Conservation (phyloP, 2,329 filamentous ascomycete species). For the Diaporthe vaccinii region DNA sequence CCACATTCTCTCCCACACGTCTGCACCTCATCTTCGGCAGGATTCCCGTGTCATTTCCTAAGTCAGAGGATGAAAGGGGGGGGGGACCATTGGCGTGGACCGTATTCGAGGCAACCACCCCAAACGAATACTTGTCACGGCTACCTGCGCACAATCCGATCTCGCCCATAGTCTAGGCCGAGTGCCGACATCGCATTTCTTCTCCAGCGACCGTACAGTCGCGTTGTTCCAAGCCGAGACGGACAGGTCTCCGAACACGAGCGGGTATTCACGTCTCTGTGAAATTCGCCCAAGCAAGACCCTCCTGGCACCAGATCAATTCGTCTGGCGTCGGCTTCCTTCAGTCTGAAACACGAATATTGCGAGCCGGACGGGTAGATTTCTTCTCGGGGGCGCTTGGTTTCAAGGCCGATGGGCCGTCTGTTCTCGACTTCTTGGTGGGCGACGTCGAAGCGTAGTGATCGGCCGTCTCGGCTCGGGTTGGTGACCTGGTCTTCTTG, state of each 20-base stretch:
- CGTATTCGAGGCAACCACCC: not conserved
- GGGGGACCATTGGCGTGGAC: not conserved
- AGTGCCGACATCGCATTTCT: not conserved
- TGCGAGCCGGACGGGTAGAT: not conserved
- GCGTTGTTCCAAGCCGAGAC: not conserved
- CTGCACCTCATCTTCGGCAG: slow-evolving; percentile 16
- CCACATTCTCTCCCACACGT: not conserved
- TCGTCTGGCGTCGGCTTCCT: not conserved
- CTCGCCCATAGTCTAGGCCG: not conserved
- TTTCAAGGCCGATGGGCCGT: slow-evolving; percentile 13
- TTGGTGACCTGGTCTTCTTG: slow-evolving; percentile 5
- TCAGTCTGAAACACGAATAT: slow-evolving; percentile 13
- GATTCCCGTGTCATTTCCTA: slow-evolving; percentile 2
- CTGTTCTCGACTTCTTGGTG: not conserved
- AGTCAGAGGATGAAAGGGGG: not conserved
- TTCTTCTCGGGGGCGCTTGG: not conserved
- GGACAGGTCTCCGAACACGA: not conserved
- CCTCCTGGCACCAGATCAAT: not conserved
- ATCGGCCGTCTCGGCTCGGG: not conserved
- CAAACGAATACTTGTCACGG: slow-evolving; percentile 10
- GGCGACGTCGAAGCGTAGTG: not conserved
- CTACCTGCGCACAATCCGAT: slow-evolving; percentile 4
- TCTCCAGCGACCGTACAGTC: not conserved
- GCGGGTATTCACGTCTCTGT: not conserved
- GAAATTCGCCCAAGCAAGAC: not conserved